A percentile compares a stretch with the other conserved stretches of the same genome.
Conservation (phyloP, 306 rosid genomes). For the Nissolia schottii region DNA sequence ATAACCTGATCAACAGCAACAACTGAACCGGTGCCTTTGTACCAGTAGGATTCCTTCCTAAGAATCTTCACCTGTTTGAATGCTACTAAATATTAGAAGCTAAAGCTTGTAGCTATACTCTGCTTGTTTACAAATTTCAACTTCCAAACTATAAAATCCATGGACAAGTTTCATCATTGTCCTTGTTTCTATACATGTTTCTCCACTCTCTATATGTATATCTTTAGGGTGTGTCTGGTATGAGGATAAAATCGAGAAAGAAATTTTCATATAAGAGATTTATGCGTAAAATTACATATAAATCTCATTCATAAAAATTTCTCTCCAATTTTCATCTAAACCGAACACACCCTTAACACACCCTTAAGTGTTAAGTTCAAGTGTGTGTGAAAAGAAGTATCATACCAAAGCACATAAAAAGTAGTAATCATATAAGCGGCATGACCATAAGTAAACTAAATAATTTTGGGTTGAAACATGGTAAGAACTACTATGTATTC, state of each 20-base stretch:
- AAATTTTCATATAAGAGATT: too few species aligned
- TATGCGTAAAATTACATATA: too few species aligned
- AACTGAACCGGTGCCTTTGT: slow-evolving; percentile 65
- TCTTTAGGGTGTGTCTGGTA: too few species aligned
- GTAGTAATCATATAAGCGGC: too few species aligned
- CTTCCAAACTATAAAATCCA: neutral
- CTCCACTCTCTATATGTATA: neutral
- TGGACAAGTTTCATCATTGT: neutral
- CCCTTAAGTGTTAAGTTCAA: too few species aligned
- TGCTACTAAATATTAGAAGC: neutral
- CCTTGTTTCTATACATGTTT: too few species aligned
- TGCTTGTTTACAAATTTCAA: neutral
- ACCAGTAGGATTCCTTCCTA: slow-evolving; percentile 87
- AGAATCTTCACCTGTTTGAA: slow-evolving; percentile 72
- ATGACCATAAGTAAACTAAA: neutral
- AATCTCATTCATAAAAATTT: too few species aligned
- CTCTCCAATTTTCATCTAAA: too few species aligned
- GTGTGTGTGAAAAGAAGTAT: too few species aligned
- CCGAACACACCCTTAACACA: too few species aligned
- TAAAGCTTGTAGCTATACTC: neutral
- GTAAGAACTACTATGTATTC: neutral
- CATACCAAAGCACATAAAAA: too few species aligned
- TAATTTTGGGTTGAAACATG: neutral
- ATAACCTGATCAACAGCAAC: slow-evolving; percentile 89
- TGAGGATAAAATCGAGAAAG: too few species aligned